These are phyloP conservation scores for Spizellomyces sp. DNA, from an alignment of 192 early-diverging fungal genomes.

Conservation along the genomic window DNA sequence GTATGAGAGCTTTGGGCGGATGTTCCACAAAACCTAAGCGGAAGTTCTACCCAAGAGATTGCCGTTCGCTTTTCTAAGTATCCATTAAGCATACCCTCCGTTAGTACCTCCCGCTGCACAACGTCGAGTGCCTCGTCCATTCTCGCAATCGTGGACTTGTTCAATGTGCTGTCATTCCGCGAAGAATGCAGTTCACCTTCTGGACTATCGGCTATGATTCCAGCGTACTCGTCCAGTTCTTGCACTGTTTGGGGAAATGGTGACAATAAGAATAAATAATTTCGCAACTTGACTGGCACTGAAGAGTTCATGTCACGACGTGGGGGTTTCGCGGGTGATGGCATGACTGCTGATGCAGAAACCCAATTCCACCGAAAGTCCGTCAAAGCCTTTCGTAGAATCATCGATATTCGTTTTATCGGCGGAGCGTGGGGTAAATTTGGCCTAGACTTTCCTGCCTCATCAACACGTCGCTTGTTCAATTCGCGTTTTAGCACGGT, in stretches of 20 bases:
- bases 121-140: conserved; percentile 2
- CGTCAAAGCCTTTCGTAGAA: conserved; percentile 6
- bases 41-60: conserved; percentile 9
- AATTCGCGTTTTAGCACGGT: background rate
- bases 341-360: background rate
- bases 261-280: conserved; percentile 14
- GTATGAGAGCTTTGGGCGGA: no score
- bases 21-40: background rate
- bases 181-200: no score
- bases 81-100: conserved; percentile 7
- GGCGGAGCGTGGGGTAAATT: background rate
- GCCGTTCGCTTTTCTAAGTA: conserved; percentile 11
- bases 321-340: background rate
- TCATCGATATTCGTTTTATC: background rate
- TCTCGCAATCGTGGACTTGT: background rate
- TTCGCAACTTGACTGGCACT: conserved; percentile 16
- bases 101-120: background rate
- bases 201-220: background rate
- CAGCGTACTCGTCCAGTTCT: conserved; percentile 1
- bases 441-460: no score
- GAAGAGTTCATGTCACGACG: background rate
- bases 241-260: background rate
- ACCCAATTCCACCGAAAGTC: conserved; percentile 27
- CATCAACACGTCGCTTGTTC: no score
- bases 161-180: no score